Evolutionary conservation across 148 eudicot species (phyloP).

Genomic region (Mesembryanthemum crystallinum): DNA sequence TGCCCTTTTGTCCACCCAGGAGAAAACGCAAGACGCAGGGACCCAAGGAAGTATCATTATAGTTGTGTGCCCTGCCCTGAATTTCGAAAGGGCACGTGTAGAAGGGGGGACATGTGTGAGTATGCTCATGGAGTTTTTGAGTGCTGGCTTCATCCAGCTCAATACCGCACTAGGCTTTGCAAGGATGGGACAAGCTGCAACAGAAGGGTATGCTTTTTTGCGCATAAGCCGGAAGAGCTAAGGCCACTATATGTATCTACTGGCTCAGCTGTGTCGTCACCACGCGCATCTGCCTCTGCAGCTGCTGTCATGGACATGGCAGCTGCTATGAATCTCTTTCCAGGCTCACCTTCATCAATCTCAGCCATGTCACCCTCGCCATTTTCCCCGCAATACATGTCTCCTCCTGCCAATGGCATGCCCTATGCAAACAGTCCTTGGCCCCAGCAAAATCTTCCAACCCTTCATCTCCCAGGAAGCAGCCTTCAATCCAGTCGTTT

Average conservation of each 20-base stretch:
- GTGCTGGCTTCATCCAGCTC: conserved; percentile 65
- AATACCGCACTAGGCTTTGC: conserved; percentile 54
- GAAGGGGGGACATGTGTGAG: conserved; percentile 54
- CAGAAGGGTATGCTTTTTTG: conserved; percentile 65
- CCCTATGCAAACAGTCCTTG: conserved; percentile 24
- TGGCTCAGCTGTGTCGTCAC: conserved; percentile 58
- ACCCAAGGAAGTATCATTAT: conserved; percentile 50
- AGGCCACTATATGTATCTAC: conserved; percentile 46
- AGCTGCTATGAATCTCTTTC: conserved; percentile 43
- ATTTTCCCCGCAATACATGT: conserved; percentile 40
- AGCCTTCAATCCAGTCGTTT: conserved; percentile 42
- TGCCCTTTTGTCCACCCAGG: conserved; percentile 71
- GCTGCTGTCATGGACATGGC: conserved; percentile 57
- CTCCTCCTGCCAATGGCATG: conserved; percentile 48
- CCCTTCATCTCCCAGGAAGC: conserved; percentile 42
- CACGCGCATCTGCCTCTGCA: conserved; percentile 45
- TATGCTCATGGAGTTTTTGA: conserved; percentile 69
- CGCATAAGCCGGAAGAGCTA: conserved; percentile 50
- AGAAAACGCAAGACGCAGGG: conserved; percentile 61
- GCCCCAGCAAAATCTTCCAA: conserved; percentile 42
- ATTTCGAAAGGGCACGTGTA: conserved; percentile 56
- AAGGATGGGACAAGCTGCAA: conserved; percentile 53
- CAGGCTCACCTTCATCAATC: conserved; percentile 46
- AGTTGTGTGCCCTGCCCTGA: conserved; percentile 63
- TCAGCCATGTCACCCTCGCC: conserved; percentile 35